Conservation (phyloP, 2,329 filamentous ascomycete species). For the Juglanconis sp. region DNA sequence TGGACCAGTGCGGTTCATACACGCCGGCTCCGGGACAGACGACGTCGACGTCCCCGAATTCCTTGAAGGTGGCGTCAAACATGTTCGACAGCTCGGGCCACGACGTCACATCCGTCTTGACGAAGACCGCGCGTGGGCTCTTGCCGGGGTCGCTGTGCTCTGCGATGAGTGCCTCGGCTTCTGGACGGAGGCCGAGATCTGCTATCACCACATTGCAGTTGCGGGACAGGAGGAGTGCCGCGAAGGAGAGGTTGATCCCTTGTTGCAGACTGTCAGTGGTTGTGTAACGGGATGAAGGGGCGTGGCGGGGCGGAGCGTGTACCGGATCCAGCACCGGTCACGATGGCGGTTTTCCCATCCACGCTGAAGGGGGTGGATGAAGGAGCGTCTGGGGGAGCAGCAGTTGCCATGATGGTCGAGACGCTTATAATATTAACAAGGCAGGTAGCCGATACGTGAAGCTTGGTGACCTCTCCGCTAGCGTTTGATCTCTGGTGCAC, state of each 20-base stretch:
- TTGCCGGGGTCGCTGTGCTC: constrained; percentile 19
- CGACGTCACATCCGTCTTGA: constrained; percentile 41
- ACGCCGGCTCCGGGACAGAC: constrained; percentile 45
- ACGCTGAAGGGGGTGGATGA: constrained; percentile 24
- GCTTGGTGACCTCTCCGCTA: not conserved
- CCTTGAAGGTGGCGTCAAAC: constrained; percentile 30
- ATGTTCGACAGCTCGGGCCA: constrained; percentile 36
- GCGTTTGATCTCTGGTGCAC: not conserved
- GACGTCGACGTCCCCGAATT: constrained; percentile 39
- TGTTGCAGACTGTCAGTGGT: not conserved
- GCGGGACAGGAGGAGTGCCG: constrained; percentile 36
- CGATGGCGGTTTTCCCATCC: constrained; percentile 45
- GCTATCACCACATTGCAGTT: constrained; percentile 44
- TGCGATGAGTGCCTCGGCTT: constrained; percentile 34
- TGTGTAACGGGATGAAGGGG: not conserved
- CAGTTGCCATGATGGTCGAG: not conserved
- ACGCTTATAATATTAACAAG: not conserved
- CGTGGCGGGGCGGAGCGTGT: not conserved
- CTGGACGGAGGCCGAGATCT: constrained; percentile 40
- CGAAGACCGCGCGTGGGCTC: constrained; percentile 35
- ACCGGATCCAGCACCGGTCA: constrained; percentile 55
- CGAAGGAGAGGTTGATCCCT: constrained; percentile 44
- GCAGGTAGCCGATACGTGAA: not conserved
- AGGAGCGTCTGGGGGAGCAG: not conserved
- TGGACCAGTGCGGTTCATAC: constrained; percentile 42